Evolutionary conservation across 2,329 filamentous ascomycete genomes (phyloP).

Genomic region (Albophoma yamanashiensis): DNA sequence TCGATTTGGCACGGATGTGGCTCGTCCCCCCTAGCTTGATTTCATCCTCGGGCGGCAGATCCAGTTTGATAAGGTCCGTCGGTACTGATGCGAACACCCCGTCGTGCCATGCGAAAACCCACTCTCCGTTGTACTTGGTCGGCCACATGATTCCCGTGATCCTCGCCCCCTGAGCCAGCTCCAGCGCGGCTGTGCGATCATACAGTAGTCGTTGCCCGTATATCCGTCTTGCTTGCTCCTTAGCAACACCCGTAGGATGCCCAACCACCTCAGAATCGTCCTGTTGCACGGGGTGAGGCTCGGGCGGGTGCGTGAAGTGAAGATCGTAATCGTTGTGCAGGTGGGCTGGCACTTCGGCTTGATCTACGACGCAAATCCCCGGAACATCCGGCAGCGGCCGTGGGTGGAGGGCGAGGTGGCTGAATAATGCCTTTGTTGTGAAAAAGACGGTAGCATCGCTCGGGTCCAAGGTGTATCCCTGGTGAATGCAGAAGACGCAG

Average conservation of each 20-base stretch:
- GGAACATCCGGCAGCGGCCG: constrained; percentile 38
- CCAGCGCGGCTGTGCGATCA: constrained; percentile 33
- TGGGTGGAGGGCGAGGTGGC: constrained; percentile 41
- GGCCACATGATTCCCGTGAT: constrained; percentile 42
- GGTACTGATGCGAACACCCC: constrained; percentile 39
- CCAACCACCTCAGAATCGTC: constrained; percentile 26
- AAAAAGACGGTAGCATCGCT: constrained; percentile 49
- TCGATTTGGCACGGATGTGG: constrained; percentile 35
- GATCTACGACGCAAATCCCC: constrained; percentile 38
- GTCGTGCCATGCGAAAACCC: constrained; percentile 48
- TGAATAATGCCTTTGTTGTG: constrained; percentile 38
- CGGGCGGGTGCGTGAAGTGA: constrained; percentile 31
- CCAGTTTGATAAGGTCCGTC: constrained; percentile 35
- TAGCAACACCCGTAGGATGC: constrained; percentile 33
- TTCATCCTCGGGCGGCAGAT: constrained; percentile 33
- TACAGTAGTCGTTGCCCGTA: constrained; percentile 34
- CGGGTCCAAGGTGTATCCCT: constrained; percentile 37
- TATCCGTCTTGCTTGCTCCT: constrained; percentile 34
- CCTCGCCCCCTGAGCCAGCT: constrained; percentile 35
- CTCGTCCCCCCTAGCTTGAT: constrained; percentile 35
- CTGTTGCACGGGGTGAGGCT: constrained; percentile 29
- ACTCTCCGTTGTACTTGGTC: constrained; percentile 40
- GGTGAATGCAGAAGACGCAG: constrained; percentile 42
- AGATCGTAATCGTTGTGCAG: constrained; percentile 42
- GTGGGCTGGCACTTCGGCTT: constrained; percentile 25